A percentile compares a stretch with the other conserved stretches of the same genome.
phyloP scores from a whole-genome alignment of 495 filamentous ascomycete genomes.

The Xylaria bambusicola region DNA sequence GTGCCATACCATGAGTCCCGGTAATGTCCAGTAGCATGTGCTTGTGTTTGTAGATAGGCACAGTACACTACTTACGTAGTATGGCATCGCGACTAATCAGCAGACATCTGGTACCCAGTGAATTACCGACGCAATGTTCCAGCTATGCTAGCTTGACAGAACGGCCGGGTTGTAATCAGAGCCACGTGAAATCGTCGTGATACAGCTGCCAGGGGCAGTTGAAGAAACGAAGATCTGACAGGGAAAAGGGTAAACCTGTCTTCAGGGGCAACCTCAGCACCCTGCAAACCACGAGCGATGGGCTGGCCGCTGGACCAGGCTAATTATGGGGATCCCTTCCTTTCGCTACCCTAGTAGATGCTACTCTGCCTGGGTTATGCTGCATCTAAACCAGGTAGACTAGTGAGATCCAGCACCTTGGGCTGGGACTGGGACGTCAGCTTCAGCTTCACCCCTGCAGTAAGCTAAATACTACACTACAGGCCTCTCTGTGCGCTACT shows the following conservation, averaged over 20 bases:
- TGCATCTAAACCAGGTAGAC: not conserved
- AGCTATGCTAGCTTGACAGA: not conserved
- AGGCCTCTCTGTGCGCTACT: no score
- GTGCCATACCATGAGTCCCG: no score
- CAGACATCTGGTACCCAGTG: no score
- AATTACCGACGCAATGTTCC: not conserved
- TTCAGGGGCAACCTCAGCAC: conserved; percentile 19
- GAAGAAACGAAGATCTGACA: conserved; percentile 13
- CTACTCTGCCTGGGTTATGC: conserved; percentile 13
- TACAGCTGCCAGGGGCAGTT: conserved; percentile 15
- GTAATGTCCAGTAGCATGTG: no score
- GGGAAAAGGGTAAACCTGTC: conserved; percentile 8
- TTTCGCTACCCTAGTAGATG: conserved; percentile 12
- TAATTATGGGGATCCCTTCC: conserved; percentile 13
- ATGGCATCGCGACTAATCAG: no score
- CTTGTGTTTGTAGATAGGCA: no score
- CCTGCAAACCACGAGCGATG: conserved; percentile 12
- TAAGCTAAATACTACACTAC: not conserved
- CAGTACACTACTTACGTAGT: no score
- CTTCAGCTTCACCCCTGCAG: conserved; percentile 6
- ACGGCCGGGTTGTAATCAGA: not conserved
- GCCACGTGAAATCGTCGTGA: conserved; percentile 23
- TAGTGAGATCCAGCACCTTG: conserved; percentile 21
- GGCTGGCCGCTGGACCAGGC: conserved; percentile 16
- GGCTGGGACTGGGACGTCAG: conserved; percentile 18